Evolutionary conservation across 1,284 basidiomycete genomes (phyloP).

Genomic region (Ustilago sp.): DNA sequence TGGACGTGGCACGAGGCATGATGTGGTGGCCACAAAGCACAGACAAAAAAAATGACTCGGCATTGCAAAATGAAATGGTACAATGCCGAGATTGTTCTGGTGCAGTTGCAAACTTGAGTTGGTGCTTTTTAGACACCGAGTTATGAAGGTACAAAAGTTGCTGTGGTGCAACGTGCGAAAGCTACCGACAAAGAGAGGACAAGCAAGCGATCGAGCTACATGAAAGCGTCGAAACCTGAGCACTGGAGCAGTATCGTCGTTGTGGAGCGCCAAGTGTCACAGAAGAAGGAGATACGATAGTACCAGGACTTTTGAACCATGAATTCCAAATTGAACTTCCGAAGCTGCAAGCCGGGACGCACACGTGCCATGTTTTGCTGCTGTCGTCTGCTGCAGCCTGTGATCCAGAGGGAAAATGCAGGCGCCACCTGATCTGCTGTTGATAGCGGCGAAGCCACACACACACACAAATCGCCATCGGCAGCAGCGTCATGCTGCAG

Average conservation of each 20-base stretch:
- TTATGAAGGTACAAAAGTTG: too few species aligned
- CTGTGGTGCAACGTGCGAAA: too few species aligned
- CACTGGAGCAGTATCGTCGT: neutral
- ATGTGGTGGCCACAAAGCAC: too few species aligned
- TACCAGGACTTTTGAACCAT: neutral
- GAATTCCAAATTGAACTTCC: neutral
- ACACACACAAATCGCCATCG: neutral
- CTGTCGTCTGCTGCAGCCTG: conserved; percentile 3
- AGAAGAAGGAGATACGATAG: neutral
- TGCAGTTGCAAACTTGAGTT: too few species aligned
- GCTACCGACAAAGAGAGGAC: too few species aligned
- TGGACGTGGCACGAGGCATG: too few species aligned
- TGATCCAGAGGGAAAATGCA: conserved; percentile 7
- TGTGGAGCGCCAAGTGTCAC: neutral
- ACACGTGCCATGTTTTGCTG: neutral
- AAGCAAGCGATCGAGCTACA: neutral
- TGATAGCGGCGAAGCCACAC: neutral
- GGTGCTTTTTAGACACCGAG: too few species aligned
- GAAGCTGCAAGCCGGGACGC: neutral
- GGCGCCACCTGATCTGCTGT: neutral
- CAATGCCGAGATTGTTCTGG: too few species aligned
- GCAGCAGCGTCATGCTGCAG: neutral
- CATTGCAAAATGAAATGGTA: too few species aligned
- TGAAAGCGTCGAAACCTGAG: too few species aligned
- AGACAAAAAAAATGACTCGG: too few species aligned